Percentiles rank a stretch among this genome's conserved stretches.
Evolutionary conservation across 345 rosid species (phyloP).

Genomic region (Pugionium dolabratum): DNA sequence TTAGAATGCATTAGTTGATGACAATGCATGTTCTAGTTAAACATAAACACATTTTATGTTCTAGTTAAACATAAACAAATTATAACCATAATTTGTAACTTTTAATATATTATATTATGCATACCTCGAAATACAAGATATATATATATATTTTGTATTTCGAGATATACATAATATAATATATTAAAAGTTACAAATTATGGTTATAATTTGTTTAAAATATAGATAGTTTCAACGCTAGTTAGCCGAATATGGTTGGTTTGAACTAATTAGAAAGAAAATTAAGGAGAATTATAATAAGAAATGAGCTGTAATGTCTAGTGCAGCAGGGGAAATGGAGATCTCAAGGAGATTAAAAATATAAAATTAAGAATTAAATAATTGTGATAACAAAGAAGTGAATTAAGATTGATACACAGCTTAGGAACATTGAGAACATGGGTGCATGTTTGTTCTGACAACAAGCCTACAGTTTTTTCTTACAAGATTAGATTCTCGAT

Average conservation of each 20-base stretch:
- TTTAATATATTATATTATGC: too few relatives aligned
- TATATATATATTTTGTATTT: too few relatives aligned
- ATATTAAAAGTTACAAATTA: too few relatives aligned
- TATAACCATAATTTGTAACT: too few relatives aligned
- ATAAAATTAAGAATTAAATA: slow-evolving; percentile 3
- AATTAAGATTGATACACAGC: slow-evolving; percentile 38
- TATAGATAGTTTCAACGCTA: too few relatives aligned
- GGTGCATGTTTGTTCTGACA: slow-evolving; percentile 46
- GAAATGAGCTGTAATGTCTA: slow-evolving; percentile 53
- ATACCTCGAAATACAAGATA: too few relatives aligned
- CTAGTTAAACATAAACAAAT: too few relatives aligned
- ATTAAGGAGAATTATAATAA: not conserved
- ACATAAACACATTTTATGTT: too few relatives aligned
- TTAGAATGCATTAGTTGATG: too few relatives aligned
- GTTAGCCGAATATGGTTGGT: not conserved
- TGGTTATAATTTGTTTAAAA: too few relatives aligned
- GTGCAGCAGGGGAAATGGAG: slow-evolving; percentile 43
- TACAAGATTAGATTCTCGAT: slow-evolving; percentile 38
- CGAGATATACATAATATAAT: too few relatives aligned
- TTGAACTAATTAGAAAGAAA: not conserved
- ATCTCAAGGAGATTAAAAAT: slow-evolving; percentile 32
- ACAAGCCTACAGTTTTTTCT: slow-evolving; percentile 38
- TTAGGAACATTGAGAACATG: slow-evolving; percentile 41
- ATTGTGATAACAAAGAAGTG: slow-evolving; percentile 34
- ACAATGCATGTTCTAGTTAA: too few relatives aligned